A percentile compares a stretch with the other conserved stretches of the same genome.
Conservation (phyloP, 2,329 filamentous ascomycete species). For the Ophiocordyceps camponoti-rufipedis region DNA sequence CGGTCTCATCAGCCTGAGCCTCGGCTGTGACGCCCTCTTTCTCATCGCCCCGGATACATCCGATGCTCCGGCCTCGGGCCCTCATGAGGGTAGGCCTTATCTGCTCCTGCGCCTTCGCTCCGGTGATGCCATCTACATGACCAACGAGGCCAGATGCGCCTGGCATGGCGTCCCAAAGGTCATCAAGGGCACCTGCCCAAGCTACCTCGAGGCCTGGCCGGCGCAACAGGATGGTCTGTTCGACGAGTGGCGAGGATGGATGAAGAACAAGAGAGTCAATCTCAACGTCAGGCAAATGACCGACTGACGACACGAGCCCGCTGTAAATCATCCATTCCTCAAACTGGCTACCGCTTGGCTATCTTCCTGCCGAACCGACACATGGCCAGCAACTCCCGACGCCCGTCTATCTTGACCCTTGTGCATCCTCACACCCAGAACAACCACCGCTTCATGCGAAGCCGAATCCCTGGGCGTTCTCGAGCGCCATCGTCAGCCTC, state of each 20-base stretch:
- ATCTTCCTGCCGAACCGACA: neutral
- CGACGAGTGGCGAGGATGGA: constrained; percentile 67
- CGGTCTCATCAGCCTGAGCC: constrained; percentile 67
- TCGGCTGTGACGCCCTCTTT: constrained; percentile 84
- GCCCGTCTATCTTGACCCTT: neutral
- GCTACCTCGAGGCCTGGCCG: constrained; percentile 60
- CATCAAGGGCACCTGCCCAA: constrained; percentile 59
- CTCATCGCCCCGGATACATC: constrained; percentile 48
- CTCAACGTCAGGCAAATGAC: constrained; percentile 83
- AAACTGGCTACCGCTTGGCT: neutral
- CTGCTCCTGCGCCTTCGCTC: constrained; percentile 54
- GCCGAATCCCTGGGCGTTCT: constrained; percentile 81
- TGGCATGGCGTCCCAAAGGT: constrained; percentile 95
- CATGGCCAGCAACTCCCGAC: neutral
- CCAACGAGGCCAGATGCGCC: constrained; percentile 59
- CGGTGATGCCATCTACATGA: constrained; percentile 87
- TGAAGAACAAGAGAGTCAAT: constrained; percentile 75
- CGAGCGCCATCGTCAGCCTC: constrained; percentile 68
- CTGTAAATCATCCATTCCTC: neutral
- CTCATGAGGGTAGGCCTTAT: constrained; percentile 21
- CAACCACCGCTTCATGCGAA: constrained; percentile 33
- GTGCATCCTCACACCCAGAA: neutral
- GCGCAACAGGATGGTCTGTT: constrained; percentile 30
- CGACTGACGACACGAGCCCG: constrained; percentile 6
- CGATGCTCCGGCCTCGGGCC: constrained; percentile 5